Conservation (phyloP, 495 filamentous ascomycete genomes). For the Chlorociboria aeruginascens region DNA sequence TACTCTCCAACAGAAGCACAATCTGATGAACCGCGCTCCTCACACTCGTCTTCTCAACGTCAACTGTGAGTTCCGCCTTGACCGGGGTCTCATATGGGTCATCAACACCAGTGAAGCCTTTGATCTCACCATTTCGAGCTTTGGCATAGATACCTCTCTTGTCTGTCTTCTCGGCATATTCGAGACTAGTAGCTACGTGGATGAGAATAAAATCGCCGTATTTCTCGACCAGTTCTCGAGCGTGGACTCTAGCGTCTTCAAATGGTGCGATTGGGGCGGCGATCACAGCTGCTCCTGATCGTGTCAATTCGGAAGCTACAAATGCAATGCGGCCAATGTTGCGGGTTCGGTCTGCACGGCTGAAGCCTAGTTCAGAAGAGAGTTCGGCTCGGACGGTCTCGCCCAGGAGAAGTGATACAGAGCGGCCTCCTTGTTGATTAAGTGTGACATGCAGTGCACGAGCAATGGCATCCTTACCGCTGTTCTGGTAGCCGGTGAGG, state of each 20-base stretch:
- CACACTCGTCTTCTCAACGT: conserved; percentile 74
- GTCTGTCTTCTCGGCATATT: conserved; percentile 89
- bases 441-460: conserved; percentile 92
- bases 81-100: conserved; percentile 85
- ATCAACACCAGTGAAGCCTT: conserved; percentile 97
- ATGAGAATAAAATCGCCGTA: conserved; percentile 87
- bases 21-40: conserved; percentile 96
- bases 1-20: conserved; percentile 77
- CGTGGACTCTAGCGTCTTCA: conserved; percentile 58
- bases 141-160: conserved; percentile 80
- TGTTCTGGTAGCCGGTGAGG: conserved; percentile 93
- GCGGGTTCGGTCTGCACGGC: conserved; percentile 79
- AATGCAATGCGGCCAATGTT: conserved; percentile 97
- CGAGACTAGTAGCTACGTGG: conserved; percentile 86
- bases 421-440: conserved; percentile 94
- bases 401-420: conserved; percentile 85
- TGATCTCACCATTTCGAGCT: conserved; percentile 85
- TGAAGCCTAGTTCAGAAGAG: conserved; percentile 92
- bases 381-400: conserved; percentile 92
- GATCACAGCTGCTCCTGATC: conserved; percentile 88
- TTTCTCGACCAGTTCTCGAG: conserved; percentile 74
- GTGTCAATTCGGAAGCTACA: conserved; percentile 87
- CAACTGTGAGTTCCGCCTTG: conserved; percentile 76
- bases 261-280: conserved; percentile 96
- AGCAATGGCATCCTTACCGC: conserved; percentile 90